These are phyloP conservation scores for Trichoderma virens DNA, from an alignment of 495 filamentous ascomycete species.

Conservation along the genomic window DNA sequence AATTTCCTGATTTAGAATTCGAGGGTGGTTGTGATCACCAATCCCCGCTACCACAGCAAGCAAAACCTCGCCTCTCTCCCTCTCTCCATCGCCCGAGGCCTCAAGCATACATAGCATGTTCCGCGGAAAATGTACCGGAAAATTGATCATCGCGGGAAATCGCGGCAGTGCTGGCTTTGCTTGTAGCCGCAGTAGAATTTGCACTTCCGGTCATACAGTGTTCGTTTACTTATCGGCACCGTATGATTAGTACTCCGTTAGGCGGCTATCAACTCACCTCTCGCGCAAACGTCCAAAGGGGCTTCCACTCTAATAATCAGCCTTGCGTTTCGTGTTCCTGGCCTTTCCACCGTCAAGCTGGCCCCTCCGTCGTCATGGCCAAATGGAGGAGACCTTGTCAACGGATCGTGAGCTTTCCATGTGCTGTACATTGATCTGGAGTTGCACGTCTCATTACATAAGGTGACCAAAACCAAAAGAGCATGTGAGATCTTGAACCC, in stretches of 20 bases:
- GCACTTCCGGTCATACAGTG: neutral
- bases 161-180: neutral
- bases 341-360: neutral
- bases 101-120: too few species aligned
- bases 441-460: too few species aligned
- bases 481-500: too few species aligned
- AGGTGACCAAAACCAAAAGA: too few species aligned
- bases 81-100: too few species aligned
- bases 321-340: neutral
- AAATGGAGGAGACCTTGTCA: neutral
- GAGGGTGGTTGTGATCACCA: too few species aligned
- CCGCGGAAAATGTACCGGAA: neutral
- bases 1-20: too few species aligned
- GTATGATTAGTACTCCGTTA: neutral
- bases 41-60: too few species aligned
- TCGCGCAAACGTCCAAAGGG: neutral
- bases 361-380: neutral
- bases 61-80: too few species aligned
- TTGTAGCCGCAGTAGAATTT: neutral
- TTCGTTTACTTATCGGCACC: neutral
- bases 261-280: neutral
- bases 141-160: neutral
- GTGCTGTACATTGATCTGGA: too few species aligned
- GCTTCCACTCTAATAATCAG: neutral
- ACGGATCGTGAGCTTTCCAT: neutral